Conservation (phyloP, 1,139 yeast species). For the Suhomyces bokatorum region DNA sequence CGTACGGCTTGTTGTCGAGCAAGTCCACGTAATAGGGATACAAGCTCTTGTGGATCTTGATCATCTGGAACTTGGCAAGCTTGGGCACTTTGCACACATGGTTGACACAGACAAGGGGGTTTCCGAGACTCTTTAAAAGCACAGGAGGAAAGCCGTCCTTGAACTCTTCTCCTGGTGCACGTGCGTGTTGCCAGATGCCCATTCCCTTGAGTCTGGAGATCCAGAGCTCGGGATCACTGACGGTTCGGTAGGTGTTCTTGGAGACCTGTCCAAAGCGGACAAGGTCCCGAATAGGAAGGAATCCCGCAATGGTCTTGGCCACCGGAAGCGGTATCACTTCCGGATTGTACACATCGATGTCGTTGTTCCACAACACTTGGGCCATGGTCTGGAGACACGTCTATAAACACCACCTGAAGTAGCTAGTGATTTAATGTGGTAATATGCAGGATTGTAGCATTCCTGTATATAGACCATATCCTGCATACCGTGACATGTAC, state of each 20-base stretch:
- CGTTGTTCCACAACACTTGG: conserved; percentile 50
- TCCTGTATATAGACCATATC: too few relatives aligned
- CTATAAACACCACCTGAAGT: neutral
- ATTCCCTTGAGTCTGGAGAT: conserved; percentile 46
- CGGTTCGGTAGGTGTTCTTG: conserved; percentile 39
- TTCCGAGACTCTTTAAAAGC: conserved; percentile 6
- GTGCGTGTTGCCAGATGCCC: conserved; percentile 47
- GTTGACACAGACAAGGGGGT: conserved; percentile 45
- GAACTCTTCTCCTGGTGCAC: conserved; percentile 8
- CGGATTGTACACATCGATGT: conserved; percentile 47
- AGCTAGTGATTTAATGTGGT: neutral
- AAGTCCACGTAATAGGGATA: conserved; percentile 50
- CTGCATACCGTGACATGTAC: too few relatives aligned
- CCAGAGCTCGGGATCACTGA: conserved; percentile 52
- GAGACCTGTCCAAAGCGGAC: conserved; percentile 39
- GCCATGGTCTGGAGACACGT: conserved; percentile 30
- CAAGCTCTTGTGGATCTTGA: conserved; percentile 43
- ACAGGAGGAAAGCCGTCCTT: neutral
- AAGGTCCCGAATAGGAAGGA: conserved; percentile 39
- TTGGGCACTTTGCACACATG: conserved; percentile 38
- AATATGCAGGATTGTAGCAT: neutral
- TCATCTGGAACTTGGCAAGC: conserved; percentile 46
- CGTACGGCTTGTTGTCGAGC: conserved; percentile 46
- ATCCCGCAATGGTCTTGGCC: conserved; percentile 37
- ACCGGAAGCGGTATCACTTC: conserved; percentile 44